Base-by-base conservation (phyloP, 1,139 yeast species). In the Taiozyma sp. region DNA sequence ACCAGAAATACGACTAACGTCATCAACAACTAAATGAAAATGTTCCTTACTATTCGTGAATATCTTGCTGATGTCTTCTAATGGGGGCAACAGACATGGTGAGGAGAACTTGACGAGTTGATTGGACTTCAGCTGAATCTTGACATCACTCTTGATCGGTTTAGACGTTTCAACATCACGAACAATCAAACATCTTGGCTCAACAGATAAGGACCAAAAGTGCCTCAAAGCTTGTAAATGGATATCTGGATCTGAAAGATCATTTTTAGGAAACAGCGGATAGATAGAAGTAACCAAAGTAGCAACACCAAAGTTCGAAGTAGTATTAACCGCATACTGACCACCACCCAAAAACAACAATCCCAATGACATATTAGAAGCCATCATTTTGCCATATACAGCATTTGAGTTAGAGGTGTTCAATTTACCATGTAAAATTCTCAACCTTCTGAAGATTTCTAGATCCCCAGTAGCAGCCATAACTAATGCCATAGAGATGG, bases 391-490 rank as follows among this genome's bases (percentile, higher is more conserved):
- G 0, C 96, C 96, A 66, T 79, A 90, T 8, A 68, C 67, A 27
- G 57, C 63, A 13, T 49, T 48, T 4, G 42, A 13, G 12, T 49
- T 40, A 1, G 51, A 27, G 12, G 43, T 48, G 9, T 49, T 42
- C 27, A 61, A 50, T 45, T 51, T 55, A 2, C 64, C 85, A 64
- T 89, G 90, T 39, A 90, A 68, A 24, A 79, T 78, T 54, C 97
- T 76, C 44, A 90, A 70, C 51, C 97, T 74, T 61, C 93, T 76
- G 59, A 93, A 79, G 0, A 85, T 80, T 50, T 83, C 87, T 50
- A 92, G 69, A 65, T 93, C 97, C 1, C 99, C 99, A 24, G 92
- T 82, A 1, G 97, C 97, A 1, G 96, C 92, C 90, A 90, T 88
- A 0, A 91, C 78, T 36, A 89, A 74, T 0, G 97, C 79, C 14